A percentile compares a stretch with the other conserved stretches of the same genome.
These are phyloP conservation scores for Cinnamomum micranthum DNA, from an alignment of 164 flowering plant species.

Conservation along the genomic window DNA sequence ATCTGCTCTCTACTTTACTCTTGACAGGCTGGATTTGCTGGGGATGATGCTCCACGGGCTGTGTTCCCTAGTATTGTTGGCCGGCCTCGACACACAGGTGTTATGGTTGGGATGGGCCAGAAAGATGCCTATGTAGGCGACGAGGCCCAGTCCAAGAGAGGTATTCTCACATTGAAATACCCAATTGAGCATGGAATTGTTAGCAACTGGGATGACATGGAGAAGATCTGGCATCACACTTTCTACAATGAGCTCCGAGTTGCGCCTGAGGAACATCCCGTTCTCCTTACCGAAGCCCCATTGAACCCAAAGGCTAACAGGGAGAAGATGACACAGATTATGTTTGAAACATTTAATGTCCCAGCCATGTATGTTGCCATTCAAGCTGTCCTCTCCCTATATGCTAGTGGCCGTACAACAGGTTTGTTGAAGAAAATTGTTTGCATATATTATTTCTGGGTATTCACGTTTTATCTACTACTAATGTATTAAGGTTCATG, in stretches of 20 bases:
- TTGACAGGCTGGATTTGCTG: slow-evolving; percentile 11
- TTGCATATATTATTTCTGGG: neutral
- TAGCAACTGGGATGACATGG: slow-evolving; percentile 14
- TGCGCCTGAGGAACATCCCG: slow-evolving; percentile 9
- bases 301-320: slow-evolving; percentile 9
- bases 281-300: slow-evolving; percentile 9
- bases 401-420: slow-evolving; percentile 14
- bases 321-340: slow-evolving; percentile 12
- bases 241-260: slow-evolving; percentile 12
- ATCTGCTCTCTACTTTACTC: neutral
- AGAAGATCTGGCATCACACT: slow-evolving; percentile 13
- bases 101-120: slow-evolving; percentile 14
- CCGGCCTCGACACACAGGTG: slow-evolving; percentile 3
- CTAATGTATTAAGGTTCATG: too few relatives aligned
- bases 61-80: slow-evolving; percentile 11
- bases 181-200: slow-evolving; percentile 13
- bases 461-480: too few relatives aligned
- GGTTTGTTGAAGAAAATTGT: neutral
- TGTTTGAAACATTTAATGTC: slow-evolving; percentile 10
- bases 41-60: slow-evolving; percentile 13
- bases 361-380: slow-evolving; percentile 12
- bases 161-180: slow-evolving; percentile 10
- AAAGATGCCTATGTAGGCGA: slow-evolving; percentile 12
- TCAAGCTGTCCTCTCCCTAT: slow-evolving; percentile 10
- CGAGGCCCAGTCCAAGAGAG: slow-evolving; percentile 12